Conservation (phyloP, 495 filamentous ascomycete species). For the Trichoderma asperelloides region DNA sequence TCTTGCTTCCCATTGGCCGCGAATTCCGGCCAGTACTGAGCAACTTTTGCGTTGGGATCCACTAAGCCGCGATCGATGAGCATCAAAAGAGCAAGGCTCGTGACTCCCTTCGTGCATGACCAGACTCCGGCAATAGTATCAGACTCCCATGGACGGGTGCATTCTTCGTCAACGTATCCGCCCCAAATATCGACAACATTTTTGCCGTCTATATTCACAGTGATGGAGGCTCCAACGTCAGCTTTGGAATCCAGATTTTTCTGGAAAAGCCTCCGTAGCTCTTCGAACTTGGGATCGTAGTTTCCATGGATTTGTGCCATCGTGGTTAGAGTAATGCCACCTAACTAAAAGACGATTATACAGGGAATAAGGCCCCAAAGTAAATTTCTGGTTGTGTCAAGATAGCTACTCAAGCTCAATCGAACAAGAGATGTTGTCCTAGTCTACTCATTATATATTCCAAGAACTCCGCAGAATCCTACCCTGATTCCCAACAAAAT, state of each 20-base stretch:
- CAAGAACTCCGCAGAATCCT: not conserved
- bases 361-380: not conserved
- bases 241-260: not conserved
- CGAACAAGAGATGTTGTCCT: too few relatives aligned
- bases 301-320: not conserved
- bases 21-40: not conserved
- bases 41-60: not conserved
- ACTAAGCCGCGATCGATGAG: not conserved
- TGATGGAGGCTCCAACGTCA: not conserved
- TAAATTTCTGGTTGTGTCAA: not conserved
- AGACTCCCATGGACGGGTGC: not conserved
- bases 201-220: not conserved
- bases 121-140: not conserved
- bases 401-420: not conserved
- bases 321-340: not conserved
- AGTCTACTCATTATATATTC: too few relatives aligned
- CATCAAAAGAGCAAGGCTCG: not conserved
- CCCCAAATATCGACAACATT: not conserved
- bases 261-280: not conserved
- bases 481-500: not conserved
- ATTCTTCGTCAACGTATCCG: not conserved
- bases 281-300: not conserved
- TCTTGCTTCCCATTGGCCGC: not conserved
- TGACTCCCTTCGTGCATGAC: not conserved
- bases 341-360: not conserved